Conservation (phyloP, 1,284 basidiomycete species). For the Hemileia vastatrix region DNA sequence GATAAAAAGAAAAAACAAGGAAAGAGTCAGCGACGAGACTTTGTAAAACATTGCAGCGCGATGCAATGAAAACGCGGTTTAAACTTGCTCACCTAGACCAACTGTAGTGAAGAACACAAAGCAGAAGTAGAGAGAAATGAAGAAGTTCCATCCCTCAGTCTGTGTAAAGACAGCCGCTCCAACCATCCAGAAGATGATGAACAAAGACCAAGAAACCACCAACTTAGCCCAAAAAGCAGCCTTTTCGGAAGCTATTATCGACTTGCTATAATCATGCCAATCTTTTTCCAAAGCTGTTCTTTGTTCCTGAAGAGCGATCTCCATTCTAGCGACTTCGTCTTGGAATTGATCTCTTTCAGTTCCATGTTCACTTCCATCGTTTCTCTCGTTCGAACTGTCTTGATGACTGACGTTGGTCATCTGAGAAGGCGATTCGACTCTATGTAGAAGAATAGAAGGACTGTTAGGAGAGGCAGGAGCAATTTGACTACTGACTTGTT, state of each 20-base stretch:
- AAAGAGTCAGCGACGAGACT: constrained; percentile 52
- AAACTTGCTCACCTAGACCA: not conserved
- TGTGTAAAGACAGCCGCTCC: constrained; percentile 54
- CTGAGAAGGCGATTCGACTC: not conserved
- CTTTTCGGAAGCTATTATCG: constrained; percentile 47
- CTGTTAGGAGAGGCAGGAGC: no score
- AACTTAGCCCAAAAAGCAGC: constrained; percentile 52
- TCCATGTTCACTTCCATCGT: constrained; percentile 11
- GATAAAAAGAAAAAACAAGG: not conserved
- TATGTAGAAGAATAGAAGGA: not conserved
- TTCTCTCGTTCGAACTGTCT: constrained; percentile 44
- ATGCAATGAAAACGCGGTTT: constrained; percentile 22
- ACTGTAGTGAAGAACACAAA: constrained; percentile 45
- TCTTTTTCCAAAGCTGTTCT: constrained; percentile 31
- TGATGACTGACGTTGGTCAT: not conserved
- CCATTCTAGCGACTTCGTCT: not conserved
- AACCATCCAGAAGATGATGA: constrained; percentile 55
- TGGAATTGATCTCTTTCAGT: constrained; percentile 2
- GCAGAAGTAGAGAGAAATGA: constrained; percentile 62
- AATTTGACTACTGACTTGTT: no score
- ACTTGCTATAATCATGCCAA: constrained; percentile 37
- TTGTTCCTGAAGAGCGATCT: constrained; percentile 27
- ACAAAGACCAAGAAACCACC: constrained; percentile 49
- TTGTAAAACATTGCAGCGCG: constrained; percentile 62
- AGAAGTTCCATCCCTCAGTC: constrained; percentile 53